These are phyloP conservation scores for Elaeis guineensis DNA, from an alignment of 176 grass and related monocot genomes.

Conservation along the genomic window DNA sequence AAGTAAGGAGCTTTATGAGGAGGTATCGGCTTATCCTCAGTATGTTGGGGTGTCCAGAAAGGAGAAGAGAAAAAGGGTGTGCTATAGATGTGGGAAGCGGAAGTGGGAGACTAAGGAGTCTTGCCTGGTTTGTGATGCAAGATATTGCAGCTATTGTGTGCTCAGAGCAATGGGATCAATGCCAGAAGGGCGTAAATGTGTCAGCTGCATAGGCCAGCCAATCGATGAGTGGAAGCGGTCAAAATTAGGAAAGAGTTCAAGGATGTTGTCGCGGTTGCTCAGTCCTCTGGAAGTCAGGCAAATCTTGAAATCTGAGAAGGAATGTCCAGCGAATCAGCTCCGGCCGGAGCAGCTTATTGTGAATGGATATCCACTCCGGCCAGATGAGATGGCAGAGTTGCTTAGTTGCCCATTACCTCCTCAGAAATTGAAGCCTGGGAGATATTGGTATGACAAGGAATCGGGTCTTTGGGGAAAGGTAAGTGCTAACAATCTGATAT, in stretches of 20 bases:
- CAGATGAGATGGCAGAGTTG: conserved; percentile 68
- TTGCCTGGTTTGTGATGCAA: conserved; percentile 64
- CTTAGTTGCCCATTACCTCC: conserved; percentile 72
- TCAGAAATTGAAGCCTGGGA: conserved; percentile 81
- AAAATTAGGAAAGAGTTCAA: conserved; percentile 76
- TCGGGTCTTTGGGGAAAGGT: conserved; percentile 92
- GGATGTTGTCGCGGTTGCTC: conserved; percentile 49
- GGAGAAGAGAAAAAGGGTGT: conserved; percentile 42
- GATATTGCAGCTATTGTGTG: conserved; percentile 69
- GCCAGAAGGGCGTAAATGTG: conserved; percentile 87
- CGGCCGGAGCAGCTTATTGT: conserved; percentile 67
- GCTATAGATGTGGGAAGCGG: conserved; percentile 64
- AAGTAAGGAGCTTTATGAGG: conserved; percentile 38
- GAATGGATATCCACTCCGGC: conserved; percentile 48
- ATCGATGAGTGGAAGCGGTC: conserved; percentile 70
- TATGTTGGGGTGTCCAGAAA: conserved; percentile 41
- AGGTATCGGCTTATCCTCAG: conserved; percentile 27
- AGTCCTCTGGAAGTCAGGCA: conserved; percentile 84
- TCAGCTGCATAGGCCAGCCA: conserved; percentile 64
- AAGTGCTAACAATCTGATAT: conserved; percentile 1
- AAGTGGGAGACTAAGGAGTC: conserved; percentile 93
- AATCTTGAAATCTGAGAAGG: conserved; percentile 84
- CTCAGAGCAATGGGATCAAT: conserved; percentile 93
- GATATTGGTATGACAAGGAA: conserved; percentile 98
- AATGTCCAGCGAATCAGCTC: conserved; percentile 91